These are phyloP conservation scores for Salix suchowensis DNA, from an alignment of 345 rosid species.

Conservation along the genomic window DNA sequence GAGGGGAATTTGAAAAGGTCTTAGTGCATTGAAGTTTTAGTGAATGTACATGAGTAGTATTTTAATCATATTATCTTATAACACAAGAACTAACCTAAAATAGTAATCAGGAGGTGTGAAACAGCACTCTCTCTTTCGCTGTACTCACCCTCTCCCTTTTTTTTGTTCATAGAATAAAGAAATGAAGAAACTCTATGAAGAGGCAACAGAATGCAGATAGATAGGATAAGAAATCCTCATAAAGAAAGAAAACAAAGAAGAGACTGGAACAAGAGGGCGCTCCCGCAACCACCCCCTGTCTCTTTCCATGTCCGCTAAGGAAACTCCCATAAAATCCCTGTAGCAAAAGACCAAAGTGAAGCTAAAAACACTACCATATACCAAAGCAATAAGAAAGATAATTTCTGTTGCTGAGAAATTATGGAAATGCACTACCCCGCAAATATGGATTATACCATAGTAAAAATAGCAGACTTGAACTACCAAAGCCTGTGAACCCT, in stretches of 20 bases:
- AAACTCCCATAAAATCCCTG: not conserved
- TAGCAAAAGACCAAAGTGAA: not conserved
- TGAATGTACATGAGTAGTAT: not conserved
- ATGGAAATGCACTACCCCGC: not conserved
- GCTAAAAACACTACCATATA: not conserved
- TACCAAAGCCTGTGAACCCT: not conserved
- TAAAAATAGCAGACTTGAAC: not conserved
- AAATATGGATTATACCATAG: not conserved
- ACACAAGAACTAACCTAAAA: not conserved
- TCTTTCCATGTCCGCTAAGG: not conserved
- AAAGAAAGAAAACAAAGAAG: not conserved
- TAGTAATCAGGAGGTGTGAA: not conserved
- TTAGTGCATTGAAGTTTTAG: not conserved
- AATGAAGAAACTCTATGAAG: not conserved
- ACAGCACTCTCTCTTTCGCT: not conserved
- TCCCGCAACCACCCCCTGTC: not conserved
- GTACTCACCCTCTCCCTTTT: not conserved
- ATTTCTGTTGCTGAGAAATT: not conserved
- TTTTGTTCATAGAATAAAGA: not conserved
- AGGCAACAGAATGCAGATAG: not conserved
- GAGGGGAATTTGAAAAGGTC: not conserved
- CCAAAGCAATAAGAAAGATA: not conserved
- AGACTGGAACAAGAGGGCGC: not conserved
- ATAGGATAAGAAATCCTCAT: not conserved
- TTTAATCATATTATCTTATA: not conserved